Evolutionary conservation across 176 grass and related monocot genomes (phyloP).

Genomic region (Puya raimondii): DNA sequence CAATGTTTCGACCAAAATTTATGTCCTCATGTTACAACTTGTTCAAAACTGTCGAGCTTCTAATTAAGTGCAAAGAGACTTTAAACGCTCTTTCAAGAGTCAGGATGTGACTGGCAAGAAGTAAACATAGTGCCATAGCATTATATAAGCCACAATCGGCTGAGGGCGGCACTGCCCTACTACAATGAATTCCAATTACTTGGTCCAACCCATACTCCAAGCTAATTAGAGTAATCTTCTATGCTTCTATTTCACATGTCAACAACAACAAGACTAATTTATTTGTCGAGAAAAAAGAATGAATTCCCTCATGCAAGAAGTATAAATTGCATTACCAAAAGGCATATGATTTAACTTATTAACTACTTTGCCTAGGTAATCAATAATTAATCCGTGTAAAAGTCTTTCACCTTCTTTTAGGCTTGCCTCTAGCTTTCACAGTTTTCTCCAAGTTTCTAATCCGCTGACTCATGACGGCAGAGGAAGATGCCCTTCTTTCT

Average conservation of each 20-base stretch:
- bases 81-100: too few species aligned
- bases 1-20: too few species aligned
- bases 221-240: background rate
- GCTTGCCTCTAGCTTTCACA: slow-evolving; percentile 63
- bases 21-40: too few species aligned
- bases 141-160: too few species aligned
- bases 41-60: too few species aligned
- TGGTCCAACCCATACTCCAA: background rate
- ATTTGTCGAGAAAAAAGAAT: background rate
- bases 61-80: too few species aligned
- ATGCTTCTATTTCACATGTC: background rate
- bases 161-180: too few species aligned
- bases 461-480: slow-evolving; percentile 55
- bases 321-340: background rate
- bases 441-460: slow-evolving; percentile 78
- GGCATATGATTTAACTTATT: background rate
- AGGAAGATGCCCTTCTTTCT: slow-evolving; percentile 33
- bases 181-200: background rate
- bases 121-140: too few species aligned
- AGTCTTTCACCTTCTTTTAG: slow-evolving; percentile 40
- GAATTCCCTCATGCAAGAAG: background rate
- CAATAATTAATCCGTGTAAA: background rate
- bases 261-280: background rate
- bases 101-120: too few species aligned
- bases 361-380: background rate